A percentile compares a stretch with the other conserved stretches of the same genome.
These are phyloP conservation scores for Komagataea norvegica DNA, from an alignment of 1,139 yeast species.

Conservation along the genomic window DNA sequence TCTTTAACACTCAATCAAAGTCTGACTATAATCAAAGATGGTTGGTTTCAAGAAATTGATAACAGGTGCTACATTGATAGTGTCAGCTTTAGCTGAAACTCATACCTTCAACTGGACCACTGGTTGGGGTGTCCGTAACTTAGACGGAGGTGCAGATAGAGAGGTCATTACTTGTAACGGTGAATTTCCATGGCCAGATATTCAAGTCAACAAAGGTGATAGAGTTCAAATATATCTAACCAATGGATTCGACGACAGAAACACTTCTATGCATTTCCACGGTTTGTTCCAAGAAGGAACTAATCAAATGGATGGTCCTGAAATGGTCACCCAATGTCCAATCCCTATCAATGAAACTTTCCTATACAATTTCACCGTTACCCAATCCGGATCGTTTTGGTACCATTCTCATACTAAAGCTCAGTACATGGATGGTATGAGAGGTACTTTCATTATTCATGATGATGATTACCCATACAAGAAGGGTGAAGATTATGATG, in stretches of 20 bases:
- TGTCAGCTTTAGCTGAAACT: constrained; percentile 42
- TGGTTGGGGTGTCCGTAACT: constrained; percentile 65
- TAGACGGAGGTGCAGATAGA: constrained; percentile 68
- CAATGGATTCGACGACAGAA: constrained; percentile 61
- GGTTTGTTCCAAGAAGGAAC: constrained; percentile 81
- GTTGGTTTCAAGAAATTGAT: constrained; percentile 17
- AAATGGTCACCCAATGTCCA: constrained; percentile 83
- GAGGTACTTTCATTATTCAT: constrained; percentile 71
- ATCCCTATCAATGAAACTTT: constrained; percentile 68
- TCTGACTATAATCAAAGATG: constrained; percentile 8
- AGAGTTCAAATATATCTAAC: constrained; percentile 61
- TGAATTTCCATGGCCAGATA: constrained; percentile 80
- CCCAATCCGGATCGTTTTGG: constrained; percentile 90
- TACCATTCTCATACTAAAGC: constrained; percentile 86
- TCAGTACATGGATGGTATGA: constrained; percentile 89
- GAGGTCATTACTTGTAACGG: constrained; percentile 76
- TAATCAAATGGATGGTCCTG: constrained; percentile 83
- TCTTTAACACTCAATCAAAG: neutral
- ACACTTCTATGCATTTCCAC: constrained; percentile 85
- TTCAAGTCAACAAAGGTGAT: constrained; percentile 72
- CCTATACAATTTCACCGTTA: constrained; percentile 76
- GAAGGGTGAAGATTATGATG: constrained; percentile 58
- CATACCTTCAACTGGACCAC: constrained; percentile 70
- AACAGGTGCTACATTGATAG: constrained; percentile 23
- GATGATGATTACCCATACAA: constrained; percentile 48